phyloP scores from a whole-genome alignment of 768 basidiomycete species.

The Leccinum broughii region DNA sequence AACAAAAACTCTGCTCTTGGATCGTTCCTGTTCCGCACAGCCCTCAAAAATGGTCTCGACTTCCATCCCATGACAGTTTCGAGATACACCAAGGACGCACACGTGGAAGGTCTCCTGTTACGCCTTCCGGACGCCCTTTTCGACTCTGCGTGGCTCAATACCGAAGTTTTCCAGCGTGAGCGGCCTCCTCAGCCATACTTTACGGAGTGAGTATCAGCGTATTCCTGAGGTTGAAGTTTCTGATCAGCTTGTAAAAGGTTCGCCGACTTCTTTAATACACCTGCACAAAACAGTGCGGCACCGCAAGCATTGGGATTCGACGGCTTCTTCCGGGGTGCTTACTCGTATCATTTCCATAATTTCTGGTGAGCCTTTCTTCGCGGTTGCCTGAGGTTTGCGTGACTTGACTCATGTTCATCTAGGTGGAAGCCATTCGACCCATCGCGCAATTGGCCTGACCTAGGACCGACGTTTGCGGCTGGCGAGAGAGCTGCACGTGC shows the following conservation, averaged over 20 bases:
- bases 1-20: conserved; percentile 92
- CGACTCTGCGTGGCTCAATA: conserved; percentile 95
- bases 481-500: conserved; percentile 71
- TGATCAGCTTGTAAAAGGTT: conserved; percentile 51
- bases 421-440: conserved; percentile 98
- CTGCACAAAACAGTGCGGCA: conserved; percentile 67
- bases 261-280: conserved; percentile 86
- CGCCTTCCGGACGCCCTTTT: conserved; percentile 94
- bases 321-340: conserved; percentile 95
- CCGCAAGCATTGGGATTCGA: conserved; percentile 89
- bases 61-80: conserved; percentile 98
- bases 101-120: conserved; percentile 78
- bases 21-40: conserved; percentile 91
- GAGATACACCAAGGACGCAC: conserved; percentile 86
- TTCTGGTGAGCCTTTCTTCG: conserved; percentile 61
- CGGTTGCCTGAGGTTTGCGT: not conserved
- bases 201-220: conserved; percentile 55
- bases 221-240: not conserved
- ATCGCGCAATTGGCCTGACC: conserved; percentile 91
- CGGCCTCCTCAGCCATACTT: conserved; percentile 95
- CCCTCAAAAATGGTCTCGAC: conserved; percentile 89
- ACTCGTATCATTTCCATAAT: conserved; percentile 96
- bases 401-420: conserved; percentile 4
- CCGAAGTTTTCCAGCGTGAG: conserved; percentile 87
- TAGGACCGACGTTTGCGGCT: conserved; percentile 74